phyloP scores from a whole-genome alignment of 2,329 filamentous ascomycete species.

The Fusarium sp. region DNA sequence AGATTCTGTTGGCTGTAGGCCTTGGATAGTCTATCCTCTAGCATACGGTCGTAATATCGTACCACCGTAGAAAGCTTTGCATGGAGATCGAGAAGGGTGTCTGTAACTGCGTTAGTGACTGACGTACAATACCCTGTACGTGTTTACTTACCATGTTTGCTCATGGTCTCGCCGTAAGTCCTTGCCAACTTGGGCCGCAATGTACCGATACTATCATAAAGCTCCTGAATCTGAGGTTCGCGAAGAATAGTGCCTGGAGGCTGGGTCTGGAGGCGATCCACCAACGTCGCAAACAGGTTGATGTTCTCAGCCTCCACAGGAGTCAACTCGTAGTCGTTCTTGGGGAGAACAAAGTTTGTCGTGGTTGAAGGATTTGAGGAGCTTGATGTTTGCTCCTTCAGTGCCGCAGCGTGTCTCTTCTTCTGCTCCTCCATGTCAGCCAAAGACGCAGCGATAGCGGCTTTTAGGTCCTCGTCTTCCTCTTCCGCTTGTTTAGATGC shows the following conservation, averaged over 20 bases:
- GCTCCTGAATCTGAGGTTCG: slow-evolving; percentile 96
- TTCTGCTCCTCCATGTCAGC: slow-evolving; percentile 99
- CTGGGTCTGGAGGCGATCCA: slow-evolving; percentile 94
- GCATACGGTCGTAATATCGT: slow-evolving; percentile 96
- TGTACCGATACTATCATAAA: slow-evolving; percentile 97
- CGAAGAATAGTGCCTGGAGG: slow-evolving; percentile 95
- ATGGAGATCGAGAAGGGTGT: slow-evolving; percentile 92
- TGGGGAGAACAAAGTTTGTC: slow-evolving; percentile 70
- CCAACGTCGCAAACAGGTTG: slow-evolving; percentile 91
- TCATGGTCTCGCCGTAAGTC: slow-evolving; percentile 99
- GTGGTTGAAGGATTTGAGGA: slow-evolving; percentile 51
- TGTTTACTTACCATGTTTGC: slow-evolving; percentile 83
- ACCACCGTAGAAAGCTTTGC: slow-evolving; percentile 96
- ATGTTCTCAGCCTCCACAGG: slow-evolving; percentile 97
- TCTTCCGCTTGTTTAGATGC: slow-evolving; percentile 72
- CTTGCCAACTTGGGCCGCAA: slow-evolving; percentile 92
- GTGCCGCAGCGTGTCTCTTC: slow-evolving; percentile 82
- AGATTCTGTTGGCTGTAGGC: slow-evolving; percentile 87
- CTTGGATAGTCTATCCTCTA: slow-evolving; percentile 92
- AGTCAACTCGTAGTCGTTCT: slow-evolving; percentile 94
- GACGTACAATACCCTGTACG: background rate
- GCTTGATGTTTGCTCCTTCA: slow-evolving; percentile 80
- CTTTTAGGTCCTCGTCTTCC: slow-evolving; percentile 91
- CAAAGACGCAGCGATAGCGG: slow-evolving; percentile 92
- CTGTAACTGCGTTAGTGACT: slow-evolving; percentile 57